Evolutionary conservation across 441 rosid species (phyloP).

Genomic region (Corymbia citriodora): DNA sequence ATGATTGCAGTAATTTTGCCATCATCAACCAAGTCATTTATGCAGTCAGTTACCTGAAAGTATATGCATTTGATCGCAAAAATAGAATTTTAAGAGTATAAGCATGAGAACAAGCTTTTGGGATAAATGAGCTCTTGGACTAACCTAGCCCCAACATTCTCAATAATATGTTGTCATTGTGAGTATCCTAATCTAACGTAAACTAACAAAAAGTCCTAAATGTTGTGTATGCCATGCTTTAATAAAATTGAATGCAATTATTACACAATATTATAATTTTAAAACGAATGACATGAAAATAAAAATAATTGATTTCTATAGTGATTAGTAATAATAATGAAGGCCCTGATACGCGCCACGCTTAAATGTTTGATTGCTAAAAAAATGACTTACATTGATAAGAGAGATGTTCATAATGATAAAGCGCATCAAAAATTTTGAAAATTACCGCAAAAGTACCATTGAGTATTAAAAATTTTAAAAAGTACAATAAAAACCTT

Average conservation of each 20-base stretch:
- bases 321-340: not conserved
- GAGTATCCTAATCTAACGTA: no score
- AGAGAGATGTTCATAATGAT: not conserved
- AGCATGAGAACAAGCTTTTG: no score
- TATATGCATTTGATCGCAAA: no score
- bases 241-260: no score
- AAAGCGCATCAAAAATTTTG: rapidly evolving
- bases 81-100: no score
- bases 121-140: no score
- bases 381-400: not conserved
- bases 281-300: not conserved
- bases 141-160: no score
- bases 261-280: not conserved
- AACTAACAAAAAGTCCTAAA: not conserved
- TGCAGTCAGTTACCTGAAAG: no score
- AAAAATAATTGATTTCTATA: not conserved
- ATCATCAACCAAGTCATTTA: no score
- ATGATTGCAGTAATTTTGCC: no score
- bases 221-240: not conserved
- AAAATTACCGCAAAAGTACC: rapidly evolving
- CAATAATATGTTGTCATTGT: no score
- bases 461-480: rapidly evolving
- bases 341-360: rapidly evolving
- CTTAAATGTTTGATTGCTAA: rapidly evolving
- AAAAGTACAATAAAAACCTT: rapidly evolving